A percentile compares a stretch with the other conserved stretches of the same genome.
These are phyloP conservation scores for Triticum timopheevii DNA, from an alignment of 176 grass and related monocot genomes.

Conservation along the genomic window DNA sequence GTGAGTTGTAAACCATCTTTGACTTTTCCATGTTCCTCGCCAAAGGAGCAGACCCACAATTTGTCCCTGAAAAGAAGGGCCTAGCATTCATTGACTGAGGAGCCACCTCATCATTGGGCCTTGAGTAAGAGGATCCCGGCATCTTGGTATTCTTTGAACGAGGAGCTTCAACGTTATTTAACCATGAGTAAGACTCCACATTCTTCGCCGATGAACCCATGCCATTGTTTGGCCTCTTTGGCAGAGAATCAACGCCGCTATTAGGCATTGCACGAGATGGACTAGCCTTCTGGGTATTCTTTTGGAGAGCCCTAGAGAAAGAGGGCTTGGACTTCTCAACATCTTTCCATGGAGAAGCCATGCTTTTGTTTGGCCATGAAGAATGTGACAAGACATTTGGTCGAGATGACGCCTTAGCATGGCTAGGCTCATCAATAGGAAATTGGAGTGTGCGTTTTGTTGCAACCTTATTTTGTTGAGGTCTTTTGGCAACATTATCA, in stretches of 20 bases:
- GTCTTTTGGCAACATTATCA: neutral
- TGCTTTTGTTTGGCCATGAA: neutral
- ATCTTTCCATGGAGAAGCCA: neutral
- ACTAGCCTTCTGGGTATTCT: neutral
- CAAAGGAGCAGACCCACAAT: neutral
- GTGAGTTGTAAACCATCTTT: neutral
- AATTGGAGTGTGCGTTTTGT: neutral
- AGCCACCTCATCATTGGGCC: neutral
- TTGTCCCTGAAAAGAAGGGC: neutral
- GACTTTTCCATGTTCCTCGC: neutral
- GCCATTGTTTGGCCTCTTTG: neutral
- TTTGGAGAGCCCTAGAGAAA: neutral
- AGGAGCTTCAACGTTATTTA: neutral
- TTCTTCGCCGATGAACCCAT: neutral
- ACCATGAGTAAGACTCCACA: neutral
- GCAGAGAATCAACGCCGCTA: neutral
- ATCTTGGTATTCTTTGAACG: neutral
- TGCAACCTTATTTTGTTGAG: neutral
- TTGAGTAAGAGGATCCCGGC: neutral
- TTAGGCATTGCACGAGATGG: neutral
- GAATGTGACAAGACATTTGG: neutral
- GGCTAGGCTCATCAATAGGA: neutral
- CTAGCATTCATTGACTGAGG: neutral
- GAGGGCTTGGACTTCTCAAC: neutral
- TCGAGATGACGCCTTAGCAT: too few relatives aligned